Percentiles rank a stretch among this genome's conserved stretches.
phyloP scores from a whole-genome alignment of 139 green algal genomes.

The Klebsormidium nitens region DNA sequence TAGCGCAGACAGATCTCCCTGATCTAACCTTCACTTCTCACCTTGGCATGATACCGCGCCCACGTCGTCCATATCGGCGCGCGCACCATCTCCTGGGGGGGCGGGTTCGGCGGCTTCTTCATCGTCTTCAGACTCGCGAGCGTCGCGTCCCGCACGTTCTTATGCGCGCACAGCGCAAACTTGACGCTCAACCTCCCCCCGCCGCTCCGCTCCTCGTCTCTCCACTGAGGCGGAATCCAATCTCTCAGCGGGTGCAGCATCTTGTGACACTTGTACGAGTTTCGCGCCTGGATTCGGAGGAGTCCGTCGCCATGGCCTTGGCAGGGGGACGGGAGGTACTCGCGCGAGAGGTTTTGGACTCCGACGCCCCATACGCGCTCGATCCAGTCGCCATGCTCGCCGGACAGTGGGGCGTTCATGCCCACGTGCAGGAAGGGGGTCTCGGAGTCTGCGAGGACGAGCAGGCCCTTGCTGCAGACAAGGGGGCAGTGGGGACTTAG shows the following conservation, averaged over 20 bases:
- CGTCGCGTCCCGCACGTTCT: slow-evolving; percentile 47
- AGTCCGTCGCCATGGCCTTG: slow-evolving; percentile 45
- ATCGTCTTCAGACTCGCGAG: slow-evolving; percentile 43
- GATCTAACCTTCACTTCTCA: too few species aligned
- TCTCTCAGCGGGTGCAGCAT: slow-evolving; percentile 53
- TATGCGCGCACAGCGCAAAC: slow-evolving; percentile 29
- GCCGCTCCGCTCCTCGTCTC: slow-evolving; percentile 4
- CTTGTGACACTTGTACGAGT: slow-evolving; percentile 25
- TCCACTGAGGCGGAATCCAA: slow-evolving; percentile 37
- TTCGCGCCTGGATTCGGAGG: slow-evolving; percentile 50
- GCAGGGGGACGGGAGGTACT: slow-evolving; percentile 39
- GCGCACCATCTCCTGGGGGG: slow-evolving; percentile 41
- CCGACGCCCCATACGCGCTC: slow-evolving; percentile 29
- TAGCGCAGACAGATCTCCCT: too few species aligned
- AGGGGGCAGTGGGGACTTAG: too few species aligned
- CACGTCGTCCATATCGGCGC: slow-evolving; percentile 65
- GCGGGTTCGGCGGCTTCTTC: slow-evolving; percentile 24
- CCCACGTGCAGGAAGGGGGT: slow-evolving; percentile 61
- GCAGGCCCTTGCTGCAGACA: slow-evolving; percentile 44
- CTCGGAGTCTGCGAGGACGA: slow-evolving; percentile 55
- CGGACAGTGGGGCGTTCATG: slow-evolving; percentile 48
- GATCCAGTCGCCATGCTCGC: slow-evolving; percentile 23
- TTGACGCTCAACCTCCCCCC: slow-evolving; percentile 1
- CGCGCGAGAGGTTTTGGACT: slow-evolving; percentile 52
- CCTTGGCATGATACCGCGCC: slow-evolving; percentile 51